A percentile compares a stretch with the other conserved stretches of the same genome.
These are phyloP conservation scores for Globisporangium acanthophoron DNA, from an alignment of 352 stramenopile species.

Conservation along the genomic window DNA sequence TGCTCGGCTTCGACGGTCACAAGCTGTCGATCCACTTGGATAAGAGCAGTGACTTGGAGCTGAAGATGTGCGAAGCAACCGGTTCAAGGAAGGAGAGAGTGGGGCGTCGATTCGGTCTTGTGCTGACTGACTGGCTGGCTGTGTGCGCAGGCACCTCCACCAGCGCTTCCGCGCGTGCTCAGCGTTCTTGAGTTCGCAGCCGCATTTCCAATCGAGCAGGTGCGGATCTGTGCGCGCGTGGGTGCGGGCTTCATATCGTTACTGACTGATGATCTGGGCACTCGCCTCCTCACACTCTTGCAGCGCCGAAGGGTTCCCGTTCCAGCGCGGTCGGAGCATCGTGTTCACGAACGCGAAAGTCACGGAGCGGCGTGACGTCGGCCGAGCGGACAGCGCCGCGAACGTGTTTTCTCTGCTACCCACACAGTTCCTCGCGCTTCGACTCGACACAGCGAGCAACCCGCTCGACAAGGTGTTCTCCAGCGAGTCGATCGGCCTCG, in stretches of 20 bases:
- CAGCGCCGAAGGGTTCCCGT: slow-evolving; percentile 32
- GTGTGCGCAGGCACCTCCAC: slow-evolving; percentile 44
- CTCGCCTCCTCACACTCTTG: neutral
- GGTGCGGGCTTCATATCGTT: neutral
- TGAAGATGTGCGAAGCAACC: slow-evolving; percentile 18
- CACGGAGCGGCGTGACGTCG: slow-evolving; percentile 38
- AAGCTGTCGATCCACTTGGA: slow-evolving; percentile 30
- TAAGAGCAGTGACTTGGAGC: slow-evolving; percentile 13
- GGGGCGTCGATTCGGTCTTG: no score
- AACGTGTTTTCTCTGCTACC: slow-evolving; percentile 23
- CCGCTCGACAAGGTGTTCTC: slow-evolving; percentile 5
- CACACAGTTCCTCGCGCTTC: slow-evolving; percentile 29
- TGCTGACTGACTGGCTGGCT: neutral
- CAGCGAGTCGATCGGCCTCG: slow-evolving; percentile 9
- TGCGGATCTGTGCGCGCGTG: neutral
- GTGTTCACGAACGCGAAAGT: slow-evolving; percentile 58
- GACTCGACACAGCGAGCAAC: slow-evolving; percentile 14
- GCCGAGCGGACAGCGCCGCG: neutral
- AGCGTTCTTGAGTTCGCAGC: slow-evolving; percentile 18
- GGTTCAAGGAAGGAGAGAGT: no score
- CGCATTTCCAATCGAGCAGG: slow-evolving; percentile 18
- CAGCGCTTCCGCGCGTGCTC: slow-evolving; percentile 53
- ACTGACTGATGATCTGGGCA: neutral
- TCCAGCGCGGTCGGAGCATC: slow-evolving; percentile 27
- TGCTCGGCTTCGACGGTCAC: slow-evolving; percentile 30